Conservation (phyloP, 2,329 filamentous ascomycete genomes). For the Fusarium sp. region DNA sequence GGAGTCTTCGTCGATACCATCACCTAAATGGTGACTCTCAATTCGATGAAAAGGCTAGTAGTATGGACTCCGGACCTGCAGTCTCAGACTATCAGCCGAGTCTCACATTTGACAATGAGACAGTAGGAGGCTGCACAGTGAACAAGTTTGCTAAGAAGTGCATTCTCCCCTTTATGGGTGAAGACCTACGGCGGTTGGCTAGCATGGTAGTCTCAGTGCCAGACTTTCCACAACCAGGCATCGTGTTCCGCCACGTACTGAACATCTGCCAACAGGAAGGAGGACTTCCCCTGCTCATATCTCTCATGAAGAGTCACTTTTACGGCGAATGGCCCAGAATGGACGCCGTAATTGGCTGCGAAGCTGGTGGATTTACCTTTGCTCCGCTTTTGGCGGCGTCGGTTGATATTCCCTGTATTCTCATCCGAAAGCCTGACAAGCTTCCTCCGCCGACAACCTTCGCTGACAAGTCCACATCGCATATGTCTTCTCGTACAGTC, state of each 20-base stretch:
- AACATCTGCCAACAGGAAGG: slow-evolving; percentile 62
- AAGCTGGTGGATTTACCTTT: slow-evolving; percentile 67
- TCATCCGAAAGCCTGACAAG: slow-evolving; percentile 68
- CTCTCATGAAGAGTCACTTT: slow-evolving; percentile 60
- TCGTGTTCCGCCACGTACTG: slow-evolving; percentile 70
- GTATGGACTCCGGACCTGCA: background rate
- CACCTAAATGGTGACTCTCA: background rate
- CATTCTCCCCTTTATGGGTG: slow-evolving; percentile 59
- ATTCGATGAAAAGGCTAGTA: background rate
- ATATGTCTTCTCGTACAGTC: slow-evolving; percentile 61
- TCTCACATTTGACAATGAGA: slow-evolving; percentile 64
- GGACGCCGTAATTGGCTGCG: slow-evolving; percentile 61
- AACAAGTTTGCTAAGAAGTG: slow-evolving; percentile 54
- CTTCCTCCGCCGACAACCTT: slow-evolving; percentile 67
- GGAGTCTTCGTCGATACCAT: slow-evolving; percentile 49
- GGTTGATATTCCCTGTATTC: slow-evolving; percentile 56
- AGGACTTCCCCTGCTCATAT: slow-evolving; percentile 63
- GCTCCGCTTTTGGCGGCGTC: slow-evolving; percentile 60
- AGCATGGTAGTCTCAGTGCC: slow-evolving; percentile 61
- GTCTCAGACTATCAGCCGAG: slow-evolving; percentile 51
- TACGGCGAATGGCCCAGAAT: slow-evolving; percentile 59
- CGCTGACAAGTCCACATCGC: slow-evolving; percentile 58
- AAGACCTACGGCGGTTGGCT: slow-evolving; percentile 58
- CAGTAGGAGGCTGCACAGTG: slow-evolving; percentile 51
- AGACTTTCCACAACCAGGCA: slow-evolving; percentile 61